Base-by-base conservation (phyloP, 139 green algal species). In the Tetraselmis chui region DNA sequence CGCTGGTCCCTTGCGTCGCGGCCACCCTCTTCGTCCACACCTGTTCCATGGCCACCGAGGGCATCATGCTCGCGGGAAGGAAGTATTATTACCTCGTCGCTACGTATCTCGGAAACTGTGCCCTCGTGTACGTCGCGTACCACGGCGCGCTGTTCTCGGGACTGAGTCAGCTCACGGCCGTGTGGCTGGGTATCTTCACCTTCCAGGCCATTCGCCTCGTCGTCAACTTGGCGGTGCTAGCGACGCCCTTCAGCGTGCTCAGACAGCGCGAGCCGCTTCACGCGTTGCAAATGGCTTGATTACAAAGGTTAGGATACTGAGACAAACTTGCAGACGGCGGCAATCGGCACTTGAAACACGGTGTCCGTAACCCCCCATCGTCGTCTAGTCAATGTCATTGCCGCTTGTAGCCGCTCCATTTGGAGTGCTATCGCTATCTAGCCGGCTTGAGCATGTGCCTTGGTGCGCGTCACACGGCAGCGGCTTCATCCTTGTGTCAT, bases 31-130 rank as follows among this genome's bases (percentile, higher is more conserved):
- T 86, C 25, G 25, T 85, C 1, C 86, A 89, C 81, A 85, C 86
- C 30, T 58, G 58, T 31, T 85, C 81, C 29, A 87, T 89, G 81
- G 83, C 81, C 59, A 87, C 81, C 45, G 86, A 89, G 79, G 86
- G 86, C 77, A 87, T 86, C 59, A 76, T 89, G 76, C 79, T 89
- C 23, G 86, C 83, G 30, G 81, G 75, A 30, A 75, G 83, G 18
- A 80, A 89, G 59, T 81, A 79, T 1, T 32, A 27, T 2, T 87
- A 84, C 78, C 84, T 87, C 45, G 29, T 83, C 5, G 27, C 29
- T 0, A 78, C 75, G 2, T 87, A 89, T 80, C 28, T 80, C 26
- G 31, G 75, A 25, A 89, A 89, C 83, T 74, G 79, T 1, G 24
- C 77, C 5, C 28, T 78, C 28, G 74, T 80, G 76, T 31, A 81